A percentile compares a stretch with the other conserved stretches of the same genome.
phyloP scores from a whole-genome alignment of 2,329 filamentous ascomycete species.

The Talaromyces sp. region DNA sequence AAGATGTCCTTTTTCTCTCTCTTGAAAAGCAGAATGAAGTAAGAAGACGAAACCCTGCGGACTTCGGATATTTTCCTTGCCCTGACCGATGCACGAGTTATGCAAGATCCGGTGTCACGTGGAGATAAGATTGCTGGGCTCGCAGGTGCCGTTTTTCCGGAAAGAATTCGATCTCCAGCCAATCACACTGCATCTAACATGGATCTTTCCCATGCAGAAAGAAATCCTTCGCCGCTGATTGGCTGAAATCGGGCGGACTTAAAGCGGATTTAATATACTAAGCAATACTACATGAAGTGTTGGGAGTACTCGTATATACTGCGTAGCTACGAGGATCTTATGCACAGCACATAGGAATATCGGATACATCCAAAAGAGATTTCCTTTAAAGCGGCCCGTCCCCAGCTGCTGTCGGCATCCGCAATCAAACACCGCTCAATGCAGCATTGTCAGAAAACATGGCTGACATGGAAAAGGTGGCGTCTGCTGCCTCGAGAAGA shows the following conservation, averaged over 20 bases:
- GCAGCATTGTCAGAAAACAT: neutral
- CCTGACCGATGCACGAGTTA: neutral
- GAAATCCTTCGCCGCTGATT: neutral
- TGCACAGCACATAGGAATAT: neutral
- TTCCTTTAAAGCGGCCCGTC: neutral
- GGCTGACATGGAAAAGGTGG: conserved; percentile 16
- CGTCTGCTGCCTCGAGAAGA: conserved; percentile 10
- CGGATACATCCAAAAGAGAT: neutral
- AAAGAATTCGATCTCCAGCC: neutral
- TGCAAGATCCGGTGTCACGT: neutral
- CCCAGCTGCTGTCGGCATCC: neutral
- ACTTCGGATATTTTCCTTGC: neutral
- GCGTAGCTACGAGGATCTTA: neutral
- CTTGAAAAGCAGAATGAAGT: neutral
- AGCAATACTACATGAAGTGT: neutral
- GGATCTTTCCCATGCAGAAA: neutral
- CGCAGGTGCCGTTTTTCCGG: neutral
- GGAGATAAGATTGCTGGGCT: neutral
- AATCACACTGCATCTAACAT: neutral
- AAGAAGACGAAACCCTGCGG: neutral
- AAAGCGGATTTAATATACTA: neutral
- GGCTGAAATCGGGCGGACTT: neutral
- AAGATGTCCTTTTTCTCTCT: neutral
- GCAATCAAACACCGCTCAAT: neutral
- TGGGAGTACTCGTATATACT: neutral